Base-by-base conservation (phyloP, 768 basidiomycete genomes). In the Tricholoma sp. region DNA sequence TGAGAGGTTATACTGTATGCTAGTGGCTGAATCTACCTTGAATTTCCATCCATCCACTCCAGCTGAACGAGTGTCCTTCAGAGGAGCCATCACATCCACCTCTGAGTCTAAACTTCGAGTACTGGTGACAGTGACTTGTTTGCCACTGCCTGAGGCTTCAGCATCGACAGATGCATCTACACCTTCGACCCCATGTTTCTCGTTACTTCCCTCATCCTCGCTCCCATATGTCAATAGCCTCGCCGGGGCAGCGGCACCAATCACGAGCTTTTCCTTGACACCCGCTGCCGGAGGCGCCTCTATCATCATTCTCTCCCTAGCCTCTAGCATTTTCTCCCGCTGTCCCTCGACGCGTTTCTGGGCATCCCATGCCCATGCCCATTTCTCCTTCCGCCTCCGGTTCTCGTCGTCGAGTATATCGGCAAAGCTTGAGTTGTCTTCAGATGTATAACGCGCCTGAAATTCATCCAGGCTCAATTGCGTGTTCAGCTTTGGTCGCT, bases 381-480 rank as follows among this genome's bases (percentile, higher is more conserved):
- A 93, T 68, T 76, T 84, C 67, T 91, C 89, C 67, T 84, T 85
- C 57, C 94, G 79, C 62, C 80, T 79, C 69, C 78, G 74, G 67
- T 99, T 98, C 76, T 98, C 96, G 54, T 88, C 85, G 57, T 94
- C 85, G 54, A 99, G 73, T 57, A 98, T 95, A 59, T 91, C 80
- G 8, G 94, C 92, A 68, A 99, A 98, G 57, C 94, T 97, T 5
- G 95, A 85, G 69, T 99, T 99, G 71, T 99, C 97, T 67, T 98
- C 94, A 0, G 94, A 97, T 1, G 97, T 98, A 68, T 92, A 97
- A 42, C 81, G 81, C 0, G 91, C 83, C 68, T 98, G 97, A 69
- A 98, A 99, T 13, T 75, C 74, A 68, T 98, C 94, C 15, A 98
- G 79, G 54, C 81, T 85, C 66, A 93, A 72, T 57, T 76, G 68